Conservation (phyloP, 306 rosid species). For the Cucumis cinereus region DNA sequence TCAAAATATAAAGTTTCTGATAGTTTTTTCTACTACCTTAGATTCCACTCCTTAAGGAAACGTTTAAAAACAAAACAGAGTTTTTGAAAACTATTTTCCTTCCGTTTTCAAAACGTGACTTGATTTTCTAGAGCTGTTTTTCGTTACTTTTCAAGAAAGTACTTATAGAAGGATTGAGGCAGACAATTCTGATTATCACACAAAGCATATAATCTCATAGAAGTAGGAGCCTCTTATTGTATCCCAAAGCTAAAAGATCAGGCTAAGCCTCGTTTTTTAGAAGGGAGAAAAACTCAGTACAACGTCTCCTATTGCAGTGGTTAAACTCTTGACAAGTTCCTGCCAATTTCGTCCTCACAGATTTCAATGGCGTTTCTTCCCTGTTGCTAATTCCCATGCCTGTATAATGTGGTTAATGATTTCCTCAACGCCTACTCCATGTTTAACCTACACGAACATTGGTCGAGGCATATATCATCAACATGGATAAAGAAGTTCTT, state of each 20-base stretch:
- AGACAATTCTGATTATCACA: too few species aligned
- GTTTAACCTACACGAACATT: slow-evolving; percentile 52
- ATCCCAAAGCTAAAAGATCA: not conserved
- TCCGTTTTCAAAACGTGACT: too few species aligned
- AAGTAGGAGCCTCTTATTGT: not conserved
- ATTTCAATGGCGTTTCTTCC: slow-evolving; percentile 52
- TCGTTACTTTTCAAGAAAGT: too few species aligned
- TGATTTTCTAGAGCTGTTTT: too few species aligned
- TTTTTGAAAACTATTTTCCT: too few species aligned
- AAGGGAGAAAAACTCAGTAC: not conserved
- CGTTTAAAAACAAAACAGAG: too few species aligned
- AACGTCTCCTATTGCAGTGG: not conserved
- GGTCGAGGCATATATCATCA: not conserved
- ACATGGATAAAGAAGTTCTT: not conserved
- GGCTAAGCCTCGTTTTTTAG: not conserved
- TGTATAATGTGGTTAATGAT: slow-evolving; percentile 56
- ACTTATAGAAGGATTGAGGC: too few species aligned
- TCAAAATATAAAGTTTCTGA: too few species aligned
- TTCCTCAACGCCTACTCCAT: slow-evolving; percentile 64
- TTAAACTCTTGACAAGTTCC: not conserved
- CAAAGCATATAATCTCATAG: not conserved
- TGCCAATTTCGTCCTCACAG: not conserved
- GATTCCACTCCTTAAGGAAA: too few species aligned
- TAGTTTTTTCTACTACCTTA: too few species aligned
- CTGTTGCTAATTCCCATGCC: slow-evolving; percentile 64